Conservation (phyloP, 225 moss, liverwort and hornwort genomes). For the Climacium dendroides region DNA sequence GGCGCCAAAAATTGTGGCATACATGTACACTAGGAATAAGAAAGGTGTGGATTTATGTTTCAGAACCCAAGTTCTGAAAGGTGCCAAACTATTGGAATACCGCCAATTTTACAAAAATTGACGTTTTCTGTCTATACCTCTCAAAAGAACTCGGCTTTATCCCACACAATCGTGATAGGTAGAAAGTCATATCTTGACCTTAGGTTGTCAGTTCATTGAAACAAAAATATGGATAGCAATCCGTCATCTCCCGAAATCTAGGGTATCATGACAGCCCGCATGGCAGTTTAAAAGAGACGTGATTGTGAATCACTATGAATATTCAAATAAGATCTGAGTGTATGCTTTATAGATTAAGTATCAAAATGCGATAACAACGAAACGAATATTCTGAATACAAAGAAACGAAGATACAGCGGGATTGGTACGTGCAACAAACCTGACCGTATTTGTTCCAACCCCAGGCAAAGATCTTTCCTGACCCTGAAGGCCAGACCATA, state of each 20-base stretch:
- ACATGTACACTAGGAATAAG: not conserved
- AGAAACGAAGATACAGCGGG: not conserved
- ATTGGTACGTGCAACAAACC: conserved; percentile 20
- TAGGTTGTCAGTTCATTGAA: not conserved
- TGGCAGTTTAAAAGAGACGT: not conserved
- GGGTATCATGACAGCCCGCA: not conserved
- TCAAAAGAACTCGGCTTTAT: not conserved
- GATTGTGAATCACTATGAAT: not conserved
- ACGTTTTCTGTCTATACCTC: not conserved
- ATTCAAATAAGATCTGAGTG: not conserved
- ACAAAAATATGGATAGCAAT: not conserved
- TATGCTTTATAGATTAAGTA: not conserved
- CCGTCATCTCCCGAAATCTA: not conserved
- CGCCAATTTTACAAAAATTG: not conserved
- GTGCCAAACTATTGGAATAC: not conserved
- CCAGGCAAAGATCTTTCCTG: conserved; percentile 89
- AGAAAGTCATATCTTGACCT: not conserved
- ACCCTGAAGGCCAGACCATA: conserved; percentile 30
- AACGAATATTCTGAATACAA: not conserved
- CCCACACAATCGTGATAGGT: not conserved
- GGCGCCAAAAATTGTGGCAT: too few species aligned
- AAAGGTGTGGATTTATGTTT: not conserved
- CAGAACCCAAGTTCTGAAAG: not conserved
- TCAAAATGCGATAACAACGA: not conserved
- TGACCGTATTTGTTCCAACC: conserved; percentile 99